Base-by-base conservation (phyloP, 345 rosid genomes). In the Eucalyptus pauciflora region DNA sequence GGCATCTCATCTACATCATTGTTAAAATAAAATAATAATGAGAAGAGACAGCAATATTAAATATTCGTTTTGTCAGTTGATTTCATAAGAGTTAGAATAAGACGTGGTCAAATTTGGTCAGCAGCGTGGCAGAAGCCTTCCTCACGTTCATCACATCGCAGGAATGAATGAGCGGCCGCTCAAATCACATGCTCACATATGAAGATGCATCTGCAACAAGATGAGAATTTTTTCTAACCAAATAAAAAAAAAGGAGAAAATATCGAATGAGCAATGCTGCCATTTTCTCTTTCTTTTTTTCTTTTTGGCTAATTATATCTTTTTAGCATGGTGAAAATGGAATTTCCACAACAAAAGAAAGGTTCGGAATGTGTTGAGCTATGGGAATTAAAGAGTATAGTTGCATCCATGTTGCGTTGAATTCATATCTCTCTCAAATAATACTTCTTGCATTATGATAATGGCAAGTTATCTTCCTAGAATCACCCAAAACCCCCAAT, bases 391-490 rank as follows among this genome's bases (percentile, higher is more conserved):
- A 71, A 71, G 83, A 71, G 83, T 71, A 37, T 10, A 37, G 14
- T 10, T 11, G 16, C 27, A 3, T 71, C 27, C 0, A 37, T 37
- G 4, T 24, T 43, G 13, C 0, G 27, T 37, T 27, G 3, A 6
- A 18, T 71, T 71, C 46, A 18, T 18, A 71, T 71, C 10, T 69
- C 80, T 69, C 80, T 69, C 43, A 10, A 69, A 69, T 69, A 31
- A 69, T 69, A 69, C 80, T 33, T 71, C 46, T 71, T 10, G 5
- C 46, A 2, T 17, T 37, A 71, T 71, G 27, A 18, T 71, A 20
- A 71, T 71, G 13, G 14, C 81, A 18, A 33, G 25, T 37, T 37
- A 37, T 71, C 14, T 71, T 71, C 45, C 8, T 71, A 18, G 46
- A 71, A 71, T 20, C 27, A 2, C 83, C 46, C 46, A 71, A 18